Percentiles rank a stretch among this genome's conserved stretches.
Conservation (phyloP, 371 early-diverging fungal species). For the Actinomortierella ambigua region DNA sequence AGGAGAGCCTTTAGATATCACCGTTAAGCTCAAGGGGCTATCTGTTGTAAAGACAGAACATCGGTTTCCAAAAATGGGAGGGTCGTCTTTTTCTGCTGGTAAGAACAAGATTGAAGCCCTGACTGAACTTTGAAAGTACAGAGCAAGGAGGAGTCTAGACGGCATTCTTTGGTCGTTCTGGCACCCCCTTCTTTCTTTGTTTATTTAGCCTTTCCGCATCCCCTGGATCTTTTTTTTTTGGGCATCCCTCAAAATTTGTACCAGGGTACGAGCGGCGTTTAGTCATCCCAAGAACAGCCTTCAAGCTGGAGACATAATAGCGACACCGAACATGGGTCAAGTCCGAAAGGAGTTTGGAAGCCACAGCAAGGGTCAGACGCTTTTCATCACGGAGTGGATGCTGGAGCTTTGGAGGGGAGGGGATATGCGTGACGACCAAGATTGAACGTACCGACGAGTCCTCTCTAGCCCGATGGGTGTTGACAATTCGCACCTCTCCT, state of each 20-base stretch:
- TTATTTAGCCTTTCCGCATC: too few relatives aligned
- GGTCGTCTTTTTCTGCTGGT: too few relatives aligned
- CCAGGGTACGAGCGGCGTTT: constrained; percentile 14
- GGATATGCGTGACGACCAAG: constrained; percentile 9
- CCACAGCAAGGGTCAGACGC: constrained; percentile 6
- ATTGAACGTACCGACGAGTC: constrained; percentile 15
- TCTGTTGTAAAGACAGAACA: too few relatives aligned
- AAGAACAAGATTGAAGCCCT: too few relatives aligned
- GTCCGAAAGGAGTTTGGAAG: constrained; percentile 14
- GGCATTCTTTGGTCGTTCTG: too few relatives aligned
- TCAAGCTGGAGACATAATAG: constrained; percentile 14
- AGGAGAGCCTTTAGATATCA: constrained; percentile 1
- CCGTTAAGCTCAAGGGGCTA: too few relatives aligned
- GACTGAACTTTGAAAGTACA: too few relatives aligned
- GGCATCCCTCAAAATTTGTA: too few relatives aligned
- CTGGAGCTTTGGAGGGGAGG: constrained; percentile 16
- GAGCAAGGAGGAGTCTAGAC: too few relatives aligned
- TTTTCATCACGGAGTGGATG: constrained; percentile 26
- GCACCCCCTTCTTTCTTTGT: too few relatives aligned
- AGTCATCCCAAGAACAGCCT: constrained; percentile 15
- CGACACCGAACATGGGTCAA: constrained; percentile 21
- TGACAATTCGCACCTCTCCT: constrained; percentile 28
- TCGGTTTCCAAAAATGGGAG: too few relatives aligned
- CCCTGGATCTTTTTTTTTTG: too few relatives aligned
- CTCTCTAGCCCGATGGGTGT: constrained; percentile 36